A percentile compares a stretch with the other conserved stretches of the same genome.
Conservation (phyloP, 768 basidiomycete species). For the Punctularia strigosozonata region DNA sequence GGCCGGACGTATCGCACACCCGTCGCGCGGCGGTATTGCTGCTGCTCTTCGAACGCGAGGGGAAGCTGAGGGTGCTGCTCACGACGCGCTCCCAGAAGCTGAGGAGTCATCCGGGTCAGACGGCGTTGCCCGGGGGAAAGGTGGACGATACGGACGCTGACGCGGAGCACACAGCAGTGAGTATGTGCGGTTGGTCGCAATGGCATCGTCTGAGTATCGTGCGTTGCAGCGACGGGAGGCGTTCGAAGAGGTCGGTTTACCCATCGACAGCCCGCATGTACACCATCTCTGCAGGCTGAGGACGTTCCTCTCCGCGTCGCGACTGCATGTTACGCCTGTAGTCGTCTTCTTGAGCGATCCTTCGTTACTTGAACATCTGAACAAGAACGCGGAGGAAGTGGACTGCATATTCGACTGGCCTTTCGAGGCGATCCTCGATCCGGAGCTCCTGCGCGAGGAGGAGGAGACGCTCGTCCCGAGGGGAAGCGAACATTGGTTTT, state of each 20-base stretch:
- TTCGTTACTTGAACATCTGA: conserved; percentile 37
- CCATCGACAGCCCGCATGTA: conserved; percentile 41
- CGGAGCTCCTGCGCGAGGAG: conserved; percentile 30
- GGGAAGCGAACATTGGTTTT: conserved; percentile 71
- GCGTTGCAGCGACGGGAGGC: conserved; percentile 67
- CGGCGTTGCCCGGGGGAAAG: conserved; percentile 77
- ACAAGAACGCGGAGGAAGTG: conserved; percentile 57
- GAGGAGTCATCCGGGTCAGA: conserved; percentile 69
- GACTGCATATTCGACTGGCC: conserved; percentile 73
- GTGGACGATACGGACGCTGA: conserved; percentile 53
- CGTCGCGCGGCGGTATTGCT: conserved; percentile 64
- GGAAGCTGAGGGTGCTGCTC: conserved; percentile 60
- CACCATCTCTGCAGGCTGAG: conserved; percentile 49
- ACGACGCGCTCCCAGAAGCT: conserved; percentile 77
- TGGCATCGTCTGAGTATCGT: neutral
- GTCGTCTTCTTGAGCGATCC: conserved; percentile 54
- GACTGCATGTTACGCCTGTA: conserved; percentile 68
- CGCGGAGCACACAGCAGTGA: conserved; percentile 64
- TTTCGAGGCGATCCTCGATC: conserved; percentile 61
- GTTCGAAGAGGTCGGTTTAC: conserved; percentile 71
- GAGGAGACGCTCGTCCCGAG: conserved; percentile 37
- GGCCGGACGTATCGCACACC: neutral
- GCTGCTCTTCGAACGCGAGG: conserved; percentile 62
- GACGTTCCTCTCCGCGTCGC: conserved; percentile 57
- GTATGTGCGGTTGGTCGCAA: conserved; percentile 14